Base-by-base conservation (phyloP, 2,329 filamentous ascomycete genomes). In the Monosporascus sp. region DNA sequence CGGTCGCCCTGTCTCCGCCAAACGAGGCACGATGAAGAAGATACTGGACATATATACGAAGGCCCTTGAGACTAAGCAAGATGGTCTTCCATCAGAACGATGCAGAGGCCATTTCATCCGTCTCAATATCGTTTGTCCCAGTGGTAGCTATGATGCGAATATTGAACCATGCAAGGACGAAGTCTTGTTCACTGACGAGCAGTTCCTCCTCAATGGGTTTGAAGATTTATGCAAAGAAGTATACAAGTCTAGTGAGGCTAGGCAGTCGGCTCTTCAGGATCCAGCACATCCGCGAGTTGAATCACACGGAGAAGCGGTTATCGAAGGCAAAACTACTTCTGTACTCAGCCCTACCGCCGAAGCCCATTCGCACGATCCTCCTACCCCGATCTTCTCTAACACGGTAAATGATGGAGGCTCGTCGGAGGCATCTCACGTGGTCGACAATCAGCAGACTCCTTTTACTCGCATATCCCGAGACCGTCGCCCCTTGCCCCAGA, bases 91-190 rank as follows among this genome's bases (percentile, higher is more conserved):
- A 8, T 55, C 60, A 7, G 61, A 66, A 26, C 62, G 58, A 9
- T 59, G 74, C 22, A 76, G 74, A 19, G 78, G 82, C 49, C 77
- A 79, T 0, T 91, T 91, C 63, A 68, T 91, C 41, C 76, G 76
- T 41, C 68, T 92, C 38, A 80, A 84, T 53, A 83, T 92, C 31
- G 66, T 66, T 16, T 91, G 87, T 62, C 78, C 82, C 0, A 64
- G 72, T 1, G 77, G 77, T 27, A 84, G 76, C 54, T 92, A 92
- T 61, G 88, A 92, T 68, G 75, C 79, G 1, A 92, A 91, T 59
- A 69, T 91, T 6, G 84, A 90, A 55, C 82, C 87, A 3, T 75
- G 82, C 3, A 92, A 92, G 64, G 83, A 90, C 53, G 83, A 90
- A 61, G 78, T 92, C 2, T 63, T 90, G 1, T 91, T 92, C 62